phyloP scores from a whole-genome alignment of 306 rosid genomes.

The Lathyrus oleraceus region DNA sequence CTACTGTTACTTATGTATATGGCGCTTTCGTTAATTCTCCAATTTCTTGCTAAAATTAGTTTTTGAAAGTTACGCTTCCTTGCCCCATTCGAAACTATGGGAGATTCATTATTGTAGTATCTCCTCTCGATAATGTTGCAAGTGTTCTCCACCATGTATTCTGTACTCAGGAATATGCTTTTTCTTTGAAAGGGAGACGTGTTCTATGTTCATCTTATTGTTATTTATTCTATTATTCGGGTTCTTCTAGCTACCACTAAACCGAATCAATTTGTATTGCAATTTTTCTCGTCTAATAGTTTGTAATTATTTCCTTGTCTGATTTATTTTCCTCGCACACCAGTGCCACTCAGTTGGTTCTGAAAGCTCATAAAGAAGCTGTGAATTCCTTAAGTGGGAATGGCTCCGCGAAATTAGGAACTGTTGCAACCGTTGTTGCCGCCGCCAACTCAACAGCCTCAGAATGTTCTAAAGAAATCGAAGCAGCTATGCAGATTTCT shows the following conservation, averaged over 20 bases:
- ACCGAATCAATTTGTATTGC: slow-evolving; percentile 14
- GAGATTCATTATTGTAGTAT: slow-evolving; percentile 3
- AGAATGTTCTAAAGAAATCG: slow-evolving; percentile 92
- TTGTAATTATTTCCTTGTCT: slow-evolving; percentile 30
- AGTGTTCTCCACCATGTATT: slow-evolving; percentile 1
- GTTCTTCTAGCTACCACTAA: slow-evolving; percentile 24
- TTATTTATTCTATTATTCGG: slow-evolving; percentile 11
- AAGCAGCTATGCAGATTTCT: slow-evolving; percentile 98
- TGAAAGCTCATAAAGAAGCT: slow-evolving; percentile 98
- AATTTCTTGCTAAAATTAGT: not conserved
- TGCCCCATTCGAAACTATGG: not conserved
- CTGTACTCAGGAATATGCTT: not conserved
- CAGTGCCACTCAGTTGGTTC: slow-evolving; percentile 93
- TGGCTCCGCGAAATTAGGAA: slow-evolving; percentile 91
- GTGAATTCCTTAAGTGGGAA: slow-evolving; percentile 93
- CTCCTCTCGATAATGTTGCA: not conserved
- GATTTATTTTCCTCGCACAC: slow-evolving; percentile 21
- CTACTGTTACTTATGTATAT: not conserved
- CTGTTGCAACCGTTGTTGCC: slow-evolving; percentile 95
- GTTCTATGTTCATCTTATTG: not conserved
- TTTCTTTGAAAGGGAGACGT: not conserved
- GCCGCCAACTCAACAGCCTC: slow-evolving; percentile 93
- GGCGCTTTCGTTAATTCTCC: not conserved
- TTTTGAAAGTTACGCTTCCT: not conserved
- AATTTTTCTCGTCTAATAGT: slow-evolving; percentile 13